Percentiles rank a stretch among this genome's conserved stretches.
These are phyloP conservation scores for Alectoria sarmentosa DNA, from an alignment of 495 filamentous ascomycete genomes.

Conservation along the genomic window DNA sequence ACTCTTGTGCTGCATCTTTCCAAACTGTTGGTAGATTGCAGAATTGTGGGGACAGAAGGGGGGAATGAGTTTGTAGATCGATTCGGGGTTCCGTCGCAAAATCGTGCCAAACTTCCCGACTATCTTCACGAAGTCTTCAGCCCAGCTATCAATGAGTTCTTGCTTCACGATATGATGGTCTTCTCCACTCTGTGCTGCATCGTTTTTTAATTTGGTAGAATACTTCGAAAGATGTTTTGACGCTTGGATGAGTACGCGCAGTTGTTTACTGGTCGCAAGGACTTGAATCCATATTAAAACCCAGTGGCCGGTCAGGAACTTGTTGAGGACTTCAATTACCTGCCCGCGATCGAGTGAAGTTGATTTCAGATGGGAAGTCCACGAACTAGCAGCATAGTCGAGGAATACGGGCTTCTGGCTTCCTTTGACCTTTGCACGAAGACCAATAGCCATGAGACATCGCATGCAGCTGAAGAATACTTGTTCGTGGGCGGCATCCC, in stretches of 20 bases:
- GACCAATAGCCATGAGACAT: constrained; percentile 19
- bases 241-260: constrained; percentile 18
- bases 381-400: constrained; percentile 28
- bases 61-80: constrained; percentile 35
- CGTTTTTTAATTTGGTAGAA: constrained; percentile 7
- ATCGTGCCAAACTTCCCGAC: constrained; percentile 33
- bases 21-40: constrained; percentile 26
- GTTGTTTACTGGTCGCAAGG: constrained; percentile 13
- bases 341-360: constrained; percentile 15
- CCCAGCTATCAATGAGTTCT: constrained; percentile 30
- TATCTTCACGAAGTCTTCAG: constrained; percentile 34
- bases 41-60: constrained; percentile 33
- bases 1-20: constrained; percentile 2
- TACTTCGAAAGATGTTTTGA: constrained; percentile 21
- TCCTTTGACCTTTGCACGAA: constrained; percentile 21
- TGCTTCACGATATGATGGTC: constrained; percentile 16
- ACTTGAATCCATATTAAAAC: constrained; percentile 26
- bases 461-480: constrained; percentile 27
- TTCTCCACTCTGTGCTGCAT: neutral
- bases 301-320: constrained; percentile 17
- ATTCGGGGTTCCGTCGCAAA: constrained; percentile 27
- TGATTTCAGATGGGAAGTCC: constrained; percentile 29
- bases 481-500: constrained; percentile 17
- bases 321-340: constrained; percentile 7
- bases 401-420: constrained; percentile 20